phyloP scores from a whole-genome alignment of 805 yeast genomes.

The Candida nonsorbophila region DNA sequence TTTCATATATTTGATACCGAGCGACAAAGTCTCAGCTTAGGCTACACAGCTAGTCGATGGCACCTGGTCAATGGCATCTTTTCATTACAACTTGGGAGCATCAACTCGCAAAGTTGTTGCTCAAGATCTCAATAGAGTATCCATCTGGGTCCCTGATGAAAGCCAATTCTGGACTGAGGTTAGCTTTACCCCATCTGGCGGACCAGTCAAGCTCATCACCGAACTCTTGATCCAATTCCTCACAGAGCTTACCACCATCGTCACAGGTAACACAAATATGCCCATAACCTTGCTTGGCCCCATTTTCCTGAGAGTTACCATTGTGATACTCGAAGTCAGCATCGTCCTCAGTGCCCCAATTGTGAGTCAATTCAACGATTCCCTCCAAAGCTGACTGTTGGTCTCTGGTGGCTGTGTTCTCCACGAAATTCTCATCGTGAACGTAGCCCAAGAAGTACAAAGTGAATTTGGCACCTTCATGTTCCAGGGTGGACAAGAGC shows the following conservation, averaged over 20 bases:
- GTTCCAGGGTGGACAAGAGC: conserved; percentile 50
- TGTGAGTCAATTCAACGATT: conserved; percentile 84
- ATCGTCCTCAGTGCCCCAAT: conserved; percentile 91
- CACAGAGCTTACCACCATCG: conserved; percentile 54
- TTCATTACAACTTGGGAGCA: too few relatives aligned
- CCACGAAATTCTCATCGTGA: conserved; percentile 38
- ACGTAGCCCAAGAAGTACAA: conserved; percentile 81
- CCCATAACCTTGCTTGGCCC: conserved; percentile 76
- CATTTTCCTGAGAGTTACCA: conserved; percentile 56
- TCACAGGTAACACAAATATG: conserved; percentile 73
- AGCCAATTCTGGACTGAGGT: conserved; percentile 52
- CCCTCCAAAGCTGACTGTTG: conserved; percentile 51
- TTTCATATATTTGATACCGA: too few relatives aligned
- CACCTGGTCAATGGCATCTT: too few relatives aligned
- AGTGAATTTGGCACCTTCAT: conserved; percentile 71
- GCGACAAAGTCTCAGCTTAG: too few relatives aligned
- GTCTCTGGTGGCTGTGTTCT: conserved; percentile 22
- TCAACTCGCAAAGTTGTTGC: too few relatives aligned
- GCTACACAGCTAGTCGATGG: too few relatives aligned
- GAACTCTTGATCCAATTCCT: conserved; percentile 42
- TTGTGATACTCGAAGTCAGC: conserved; percentile 70
- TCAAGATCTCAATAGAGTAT: conserved; percentile 77
- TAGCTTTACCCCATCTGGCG: conserved; percentile 51
- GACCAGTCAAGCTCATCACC: conserved; percentile 49
- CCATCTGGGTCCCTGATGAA: conserved; percentile 87